phyloP scores from a whole-genome alignment of 257 asterid genomes.

The Linderniella brevidens region DNA sequence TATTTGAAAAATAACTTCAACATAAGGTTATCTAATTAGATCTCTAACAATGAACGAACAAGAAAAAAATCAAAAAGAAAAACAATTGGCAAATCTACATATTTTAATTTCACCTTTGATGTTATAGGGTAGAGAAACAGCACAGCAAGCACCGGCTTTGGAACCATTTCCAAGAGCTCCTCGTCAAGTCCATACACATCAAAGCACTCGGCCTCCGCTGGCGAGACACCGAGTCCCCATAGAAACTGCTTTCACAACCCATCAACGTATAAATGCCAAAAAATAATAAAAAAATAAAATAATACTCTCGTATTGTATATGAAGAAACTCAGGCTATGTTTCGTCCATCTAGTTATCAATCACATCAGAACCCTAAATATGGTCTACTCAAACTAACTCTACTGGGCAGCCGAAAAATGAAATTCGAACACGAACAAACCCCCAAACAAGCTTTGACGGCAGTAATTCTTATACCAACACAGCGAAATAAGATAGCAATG shows the following conservation, averaged over 20 bases:
- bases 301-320: background rate
- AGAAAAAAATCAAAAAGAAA: too few species aligned
- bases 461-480: too few species aligned
- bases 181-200: conserved; percentile 95
- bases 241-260: conserved; percentile 42
- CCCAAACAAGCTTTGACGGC: too few species aligned
- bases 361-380: too few species aligned
- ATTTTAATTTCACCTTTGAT: conserved; percentile 30
- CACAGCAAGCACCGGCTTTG: conserved; percentile 85
- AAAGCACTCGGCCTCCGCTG: conserved; percentile 65
- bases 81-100: background rate
- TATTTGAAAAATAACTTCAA: too few species aligned
- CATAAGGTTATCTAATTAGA: too few species aligned
- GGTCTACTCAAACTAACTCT: too few species aligned
- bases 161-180: conserved; percentile 88
- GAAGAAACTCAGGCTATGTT: too few species aligned
- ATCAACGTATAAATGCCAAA: background rate
- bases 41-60: too few species aligned
- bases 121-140: conserved; percentile 80
- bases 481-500: background rate
- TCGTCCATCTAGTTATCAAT: too few species aligned
- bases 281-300: background rate
- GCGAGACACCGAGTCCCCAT: conserved; percentile 82
- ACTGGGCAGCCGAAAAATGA: too few species aligned
- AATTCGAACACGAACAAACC: too few species aligned